Evolutionary conservation across 2,329 filamentous ascomycete genomes (phyloP), one percentile per base, ranked within the genome.

Genomic region (Neopestalotiopsis rosae): DNA sequence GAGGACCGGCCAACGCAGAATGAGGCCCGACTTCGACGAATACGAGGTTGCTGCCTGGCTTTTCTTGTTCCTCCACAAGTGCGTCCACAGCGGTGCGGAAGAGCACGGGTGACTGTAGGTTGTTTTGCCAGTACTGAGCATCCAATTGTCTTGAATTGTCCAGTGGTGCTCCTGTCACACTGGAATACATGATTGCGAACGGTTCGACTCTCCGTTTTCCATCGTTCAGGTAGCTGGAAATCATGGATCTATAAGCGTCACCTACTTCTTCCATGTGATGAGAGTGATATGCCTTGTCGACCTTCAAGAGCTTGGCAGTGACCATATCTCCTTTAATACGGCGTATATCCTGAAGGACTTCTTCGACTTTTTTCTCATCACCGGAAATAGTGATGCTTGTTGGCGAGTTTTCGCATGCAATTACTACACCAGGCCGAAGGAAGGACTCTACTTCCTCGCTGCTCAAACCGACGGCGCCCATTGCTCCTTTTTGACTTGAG

Each of bases 251-350:
- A 28, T 32, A 61, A 14, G 38, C 49, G n/a, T 34, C 28, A 20
- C 32, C 17, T 7, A 57, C 17, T 24, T 2, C 24, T 5, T 9
- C n/a, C 32, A 49, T 17, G 30, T 49, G 45, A n/a, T 38, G 38
- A 13, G 67, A 68, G 24, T 68, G 67, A 30, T 68, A 68, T 13
- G 61, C 67, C 32, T 38, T 64, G 28, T 67, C 66, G 13, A 67
- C 66, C 28, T 45, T 62, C 38, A 67, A 32, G 1, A 38, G 34
- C 10, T 40, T 34, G 17, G 13, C 6, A 6, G 49, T 6, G 6
- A 56, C 49, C 14, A 24, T 56, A 12, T 56, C 49, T 56, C 20
- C 20, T 14, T 38, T 38, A 10, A 3, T 14, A 56, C 20, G 9
- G 14, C 14, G 20, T 24, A 17, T 14, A 6, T 56, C 49, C 20